These are phyloP conservation scores for Trichoderma breve DNA, from an alignment of 2,329 filamentous ascomycete genomes.

Conservation along the genomic window DNA sequence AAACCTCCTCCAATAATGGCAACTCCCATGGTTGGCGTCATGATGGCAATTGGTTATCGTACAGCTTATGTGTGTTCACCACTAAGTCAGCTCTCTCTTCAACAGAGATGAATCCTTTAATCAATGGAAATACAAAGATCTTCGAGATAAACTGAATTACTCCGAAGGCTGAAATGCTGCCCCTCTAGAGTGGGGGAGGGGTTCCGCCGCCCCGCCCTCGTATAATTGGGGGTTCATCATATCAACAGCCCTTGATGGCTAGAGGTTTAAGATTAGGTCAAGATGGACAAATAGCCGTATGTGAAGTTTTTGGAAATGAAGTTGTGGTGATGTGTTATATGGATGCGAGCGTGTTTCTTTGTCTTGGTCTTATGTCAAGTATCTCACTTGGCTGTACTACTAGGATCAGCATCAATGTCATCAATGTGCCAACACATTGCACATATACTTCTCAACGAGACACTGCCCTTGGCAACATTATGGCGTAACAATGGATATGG, in stretches of 20 bases:
- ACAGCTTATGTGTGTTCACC: neutral
- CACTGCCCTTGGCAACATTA: neutral
- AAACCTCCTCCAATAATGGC: constrained; percentile 64
- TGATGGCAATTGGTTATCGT: neutral
- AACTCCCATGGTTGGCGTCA: constrained; percentile 42
- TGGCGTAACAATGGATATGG: too few species aligned
- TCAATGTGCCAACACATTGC: too few species aligned
- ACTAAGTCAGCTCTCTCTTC: neutral
- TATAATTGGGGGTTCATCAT: neutral
- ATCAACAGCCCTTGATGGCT: neutral
- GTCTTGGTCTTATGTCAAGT: neutral
- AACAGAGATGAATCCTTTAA: neutral
- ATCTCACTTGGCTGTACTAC: neutral
- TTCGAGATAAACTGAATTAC: neutral
- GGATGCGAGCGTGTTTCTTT: neutral
- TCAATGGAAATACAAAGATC: neutral
- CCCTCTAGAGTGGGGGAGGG: constrained; percentile 11
- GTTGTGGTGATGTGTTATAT: neutral
- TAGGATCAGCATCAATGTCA: neutral
- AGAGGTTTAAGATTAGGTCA: neutral
- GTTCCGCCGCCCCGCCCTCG: constrained; percentile 9
- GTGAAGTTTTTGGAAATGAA: neutral
- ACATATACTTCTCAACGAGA: neutral
- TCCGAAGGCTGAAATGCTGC: neutral
- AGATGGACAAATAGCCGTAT: neutral